Base-by-base conservation (phyloP, 2,329 filamentous ascomycete species). In the Fusarium dlaminii region DNA sequence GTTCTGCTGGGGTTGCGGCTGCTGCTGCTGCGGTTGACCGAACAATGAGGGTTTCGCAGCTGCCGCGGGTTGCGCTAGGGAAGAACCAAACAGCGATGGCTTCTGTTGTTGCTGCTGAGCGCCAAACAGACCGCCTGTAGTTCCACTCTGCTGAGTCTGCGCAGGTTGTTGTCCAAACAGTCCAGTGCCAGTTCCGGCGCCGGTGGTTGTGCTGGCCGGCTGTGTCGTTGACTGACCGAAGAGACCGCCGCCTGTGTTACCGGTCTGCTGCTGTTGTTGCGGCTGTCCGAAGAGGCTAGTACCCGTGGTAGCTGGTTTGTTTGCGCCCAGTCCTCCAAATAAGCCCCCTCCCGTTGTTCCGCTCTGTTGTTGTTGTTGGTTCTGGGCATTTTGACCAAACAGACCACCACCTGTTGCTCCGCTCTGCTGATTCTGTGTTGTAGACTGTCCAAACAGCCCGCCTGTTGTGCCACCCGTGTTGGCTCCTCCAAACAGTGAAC, bases 1-100 rank as follows among this genome's bases (percentile, higher is more conserved):
- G 63, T 70, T 78, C 62, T 79, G 71, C 68, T 80, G 80, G 48
- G 76, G 78, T 73, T 79, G 82, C 68, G 73, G 67, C 73, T 77
- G 76, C 40, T 45, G 75, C 66, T 34, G 75, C 66, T 54, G 71
- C 73, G 39, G 70, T 76, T 68, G 74, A 42, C 82, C 82, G 68
- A 86, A 85, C 15, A 85, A 74, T 34, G 81, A 83, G 17, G 83
- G 81, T 45, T 77, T 80, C 64, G 78, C 66, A 43, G 80, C 68
- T 49, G 77, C 70, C 29, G 78, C 64, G 52, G 75, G 72, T 70
- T 77, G 72, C 24, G 74, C 55, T 51, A 72, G 73, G 49, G 78
- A 74, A 54, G 68, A 75, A 29, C 82, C 80, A 75, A 83, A 82
- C 29, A 83, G 73, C 29, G 82, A 82, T n/a, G 81, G 78, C 49